Base-by-base conservation (phyloP, 1,284 basidiomycete species). In the Agaricales sp. region DNA sequence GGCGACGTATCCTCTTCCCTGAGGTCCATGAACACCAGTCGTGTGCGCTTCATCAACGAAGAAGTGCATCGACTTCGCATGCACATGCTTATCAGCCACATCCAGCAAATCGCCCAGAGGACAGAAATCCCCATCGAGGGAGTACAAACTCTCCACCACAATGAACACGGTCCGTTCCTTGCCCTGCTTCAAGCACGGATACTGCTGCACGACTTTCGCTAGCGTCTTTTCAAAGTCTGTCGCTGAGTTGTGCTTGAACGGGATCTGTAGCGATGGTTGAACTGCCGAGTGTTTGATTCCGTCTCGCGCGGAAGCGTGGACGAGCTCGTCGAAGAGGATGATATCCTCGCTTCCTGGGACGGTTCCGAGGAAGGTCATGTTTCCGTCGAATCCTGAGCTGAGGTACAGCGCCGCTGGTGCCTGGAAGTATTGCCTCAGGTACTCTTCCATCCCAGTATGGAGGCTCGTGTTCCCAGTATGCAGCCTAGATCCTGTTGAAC, bases 61-160 rank as follows among this genome's bases (percentile, higher is more conserved):
- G 25, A 73, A 54, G 50, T 69, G 64, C 0, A 59, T 59, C 21
- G 63, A 61, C 1, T 59, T 62, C 0, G 50, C 39, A 0, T 68
- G 67, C 1, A 74, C 56, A 0, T 64, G 52, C 2, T 54, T 25
- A 38, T 70, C 65, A 11, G 70, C 57, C 1, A 63, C 48, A 2
- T 58, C 57, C 11, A 69, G 58, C n/a, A 82, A 67, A 19, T 66
- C 63, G 1, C 53, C 54, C 2, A 83, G 57, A 1, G 77, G 77
- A n/a, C 69, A 70, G 25, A 79, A 65, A 55, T 81, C 78, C 2
- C 80, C 80, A 52, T 82, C 78, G 78, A 82, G 81, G 47, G 74
- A 77, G 61, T 83, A 82, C 16, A 82, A 64, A 24, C 70, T 69
- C 61, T 83, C 80, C 20, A 82, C 60, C 0, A 74, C 71, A 26